Percentiles rank a stretch among this genome's conserved stretches.
phyloP scores from a whole-genome alignment of 495 filamentous ascomycete species.

The Penicillium taxi region DNA sequence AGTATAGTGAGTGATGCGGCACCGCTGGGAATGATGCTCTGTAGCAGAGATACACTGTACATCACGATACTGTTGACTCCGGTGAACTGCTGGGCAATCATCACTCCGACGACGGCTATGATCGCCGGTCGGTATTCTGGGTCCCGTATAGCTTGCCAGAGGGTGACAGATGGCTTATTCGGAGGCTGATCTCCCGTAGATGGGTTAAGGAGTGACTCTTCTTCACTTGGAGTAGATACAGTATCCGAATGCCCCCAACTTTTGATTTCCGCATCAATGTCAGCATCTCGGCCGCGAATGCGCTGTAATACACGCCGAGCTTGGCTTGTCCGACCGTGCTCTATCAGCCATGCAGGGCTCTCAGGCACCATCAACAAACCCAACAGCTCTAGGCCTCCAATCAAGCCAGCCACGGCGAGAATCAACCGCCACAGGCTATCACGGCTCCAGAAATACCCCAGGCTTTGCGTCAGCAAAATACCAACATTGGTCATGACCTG shows the following conservation, averaged over 20 bases:
- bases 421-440: conserved; percentile 76
- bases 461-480: conserved; percentile 71
- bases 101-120: conserved; percentile 78
- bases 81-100: conserved; percentile 86
- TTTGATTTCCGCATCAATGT: conserved; percentile 67
- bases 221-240: conserved; percentile 39
- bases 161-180: conserved; percentile 48
- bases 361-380: conserved; percentile 69
- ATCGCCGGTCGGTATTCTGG: conserved; percentile 66
- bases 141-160: conserved; percentile 56
- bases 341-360: conserved; percentile 78
- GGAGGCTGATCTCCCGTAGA: conserved; percentile 16
- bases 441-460: conserved; percentile 80
- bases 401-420: conserved; percentile 59
- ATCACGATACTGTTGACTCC: conserved; percentile 97
- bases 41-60: conserved; percentile 88
- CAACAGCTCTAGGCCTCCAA: conserved; percentile 57
- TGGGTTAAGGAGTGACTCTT: conserved; percentile 37
- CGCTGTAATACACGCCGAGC: conserved; percentile 62
- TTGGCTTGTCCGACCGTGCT: conserved; percentile 48
- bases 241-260: conserved; percentile 48
- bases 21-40: conserved; percentile 63
- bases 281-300: conserved; percentile 60
- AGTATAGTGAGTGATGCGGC: conserved; percentile 74
- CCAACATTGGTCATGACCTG: conserved; percentile 94